A percentile compares a stretch with the other conserved stretches of the same genome.
These are phyloP conservation scores for Serendipita sp. DNA, from an alignment of 768 basidiomycete genomes.

Conservation along the genomic window DNA sequence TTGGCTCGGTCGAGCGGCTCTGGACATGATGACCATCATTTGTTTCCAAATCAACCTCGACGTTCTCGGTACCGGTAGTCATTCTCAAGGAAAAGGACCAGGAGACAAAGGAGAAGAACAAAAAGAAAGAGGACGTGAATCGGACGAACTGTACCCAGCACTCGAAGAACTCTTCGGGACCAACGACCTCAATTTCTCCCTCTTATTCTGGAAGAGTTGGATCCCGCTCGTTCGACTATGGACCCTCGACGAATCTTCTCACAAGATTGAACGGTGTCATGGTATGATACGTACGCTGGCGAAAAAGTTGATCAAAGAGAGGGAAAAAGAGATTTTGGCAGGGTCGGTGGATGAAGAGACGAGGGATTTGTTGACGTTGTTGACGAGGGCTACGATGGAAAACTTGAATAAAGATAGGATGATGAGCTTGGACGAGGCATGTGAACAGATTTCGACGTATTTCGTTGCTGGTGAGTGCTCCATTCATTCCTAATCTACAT, in stretches of 20 bases:
- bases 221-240: background rate
- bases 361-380: conserved; percentile 43
- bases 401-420: conserved; percentile 39
- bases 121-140: background rate
- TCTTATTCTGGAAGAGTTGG: background rate
- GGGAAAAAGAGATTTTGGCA: background rate
- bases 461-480: conserved; percentile 34
- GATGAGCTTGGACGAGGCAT: conserved; percentile 46
- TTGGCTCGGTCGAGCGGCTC: background rate
- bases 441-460: conserved; percentile 44
- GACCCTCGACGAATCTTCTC: background rate
- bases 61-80: background rate
- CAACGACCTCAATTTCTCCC: background rate
- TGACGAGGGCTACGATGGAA: conserved; percentile 49
- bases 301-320: background rate
- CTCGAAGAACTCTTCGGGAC: background rate
- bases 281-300: background rate
- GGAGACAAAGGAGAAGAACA: background rate
- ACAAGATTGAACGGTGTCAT: background rate
- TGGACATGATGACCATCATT: background rate
- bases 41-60: background rate
- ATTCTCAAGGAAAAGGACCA: background rate
- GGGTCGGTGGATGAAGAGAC: conserved; percentile 11
- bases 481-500: background rate
- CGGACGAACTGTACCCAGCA: background rate